Base-by-base conservation (phyloP, 345 rosid genomes). In the Citrus medica region DNA sequence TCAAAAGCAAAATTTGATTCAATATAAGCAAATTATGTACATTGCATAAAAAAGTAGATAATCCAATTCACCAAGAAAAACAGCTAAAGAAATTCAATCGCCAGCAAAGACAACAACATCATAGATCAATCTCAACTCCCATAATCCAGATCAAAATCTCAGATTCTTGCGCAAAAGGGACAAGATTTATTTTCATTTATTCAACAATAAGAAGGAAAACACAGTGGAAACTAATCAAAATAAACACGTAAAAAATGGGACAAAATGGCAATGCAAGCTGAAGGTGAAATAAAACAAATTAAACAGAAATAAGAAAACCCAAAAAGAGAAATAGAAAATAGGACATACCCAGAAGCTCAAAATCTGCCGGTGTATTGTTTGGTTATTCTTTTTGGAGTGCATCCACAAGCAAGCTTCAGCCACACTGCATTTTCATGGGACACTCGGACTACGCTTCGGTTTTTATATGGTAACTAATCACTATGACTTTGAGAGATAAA, bases 281-380 rank as follows among this genome's bases (percentile, higher is more conserved):
- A 79, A n/a, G 85, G 25, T 69, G 60, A 61, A 27, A 84, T 63
- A 67, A 16, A 64, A 28, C 51, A 73, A 58, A 65, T 3, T 67
- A n/a, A 12, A 27, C 65, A 73, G 9, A 76, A 66, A 77, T 7
- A 1, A 14, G 4, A 73, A 32, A 69, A 22, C 72, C 59, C 35
- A 79, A 59, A 67, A 78, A 78, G 74, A 28, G 73, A 67, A 32
- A 69, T 70, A 70, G 76, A 64, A 67, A 69, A 80, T 33, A 37
- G 59, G 38, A 79, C 72, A 83, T 88, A 90, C 90, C 86, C 80
- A 79, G 80, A 81, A 77, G 81, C 70, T 74, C 35, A 79, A 78
- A 79, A 79, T 22, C 76, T 63, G 33, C 67, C 42, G 42, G 25
- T 25, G 9, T 53, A 17, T 10, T 35, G 55, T 38, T 48, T 62